These are phyloP conservation scores for Echites panduratus DNA, from an alignment of 257 asterid genomes.

Conservation along the genomic window DNA sequence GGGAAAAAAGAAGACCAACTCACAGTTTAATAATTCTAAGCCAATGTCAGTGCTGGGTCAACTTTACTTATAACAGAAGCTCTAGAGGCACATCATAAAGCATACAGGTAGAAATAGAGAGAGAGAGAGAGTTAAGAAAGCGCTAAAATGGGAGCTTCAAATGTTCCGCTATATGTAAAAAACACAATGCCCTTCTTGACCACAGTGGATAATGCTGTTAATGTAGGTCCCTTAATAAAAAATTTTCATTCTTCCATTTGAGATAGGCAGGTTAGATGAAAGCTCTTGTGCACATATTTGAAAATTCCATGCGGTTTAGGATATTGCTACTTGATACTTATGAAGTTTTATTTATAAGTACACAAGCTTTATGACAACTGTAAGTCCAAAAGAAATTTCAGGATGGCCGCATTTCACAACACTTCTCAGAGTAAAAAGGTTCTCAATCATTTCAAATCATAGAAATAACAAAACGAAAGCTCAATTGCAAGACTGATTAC, in stretches of 20 bases:
- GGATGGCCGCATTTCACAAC: not conserved
- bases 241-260: not conserved
- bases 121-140: not conserved
- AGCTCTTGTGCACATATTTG: not conserved
- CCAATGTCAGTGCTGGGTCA: not conserved
- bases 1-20: not conserved
- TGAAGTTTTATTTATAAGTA: not conserved
- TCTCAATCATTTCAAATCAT: conserved; percentile 6
- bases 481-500: not conserved
- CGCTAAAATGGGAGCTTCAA: not conserved
- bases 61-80: not conserved
- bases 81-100: not conserved
- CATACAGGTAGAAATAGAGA: not conserved
- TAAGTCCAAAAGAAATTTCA: not conserved
- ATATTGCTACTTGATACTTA: not conserved
- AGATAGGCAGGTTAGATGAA: not conserved
- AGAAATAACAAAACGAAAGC: not conserved
- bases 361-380: not conserved
- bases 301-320: not conserved
- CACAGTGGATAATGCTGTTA: not conserved
- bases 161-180: not conserved
- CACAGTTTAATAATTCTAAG: not conserved
- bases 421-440: not conserved
- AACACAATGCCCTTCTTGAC: not conserved
- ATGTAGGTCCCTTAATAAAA: not conserved